Base-by-base conservation (phyloP, 352 stramenopile species). In the Phytophthora crassamura region DNA sequence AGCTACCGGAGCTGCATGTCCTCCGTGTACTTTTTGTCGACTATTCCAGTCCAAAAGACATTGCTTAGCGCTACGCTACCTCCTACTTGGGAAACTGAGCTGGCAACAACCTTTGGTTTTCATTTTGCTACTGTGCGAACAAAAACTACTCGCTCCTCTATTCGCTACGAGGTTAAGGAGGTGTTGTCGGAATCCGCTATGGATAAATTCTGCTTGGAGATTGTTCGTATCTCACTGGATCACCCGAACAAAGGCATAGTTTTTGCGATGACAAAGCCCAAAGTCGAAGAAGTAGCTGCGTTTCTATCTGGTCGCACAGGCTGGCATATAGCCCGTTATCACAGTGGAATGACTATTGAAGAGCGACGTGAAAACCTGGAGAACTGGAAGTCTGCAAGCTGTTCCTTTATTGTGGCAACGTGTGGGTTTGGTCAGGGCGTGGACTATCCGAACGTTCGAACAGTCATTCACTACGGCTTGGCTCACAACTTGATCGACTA, bases 401-500 rank as follows among this genome's bases (percentile, higher is more conserved):
- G 46, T 32, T 7, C 10, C 28, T 28, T 5, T 22, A 42, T 53
- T 18, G 46, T 41, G 25, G 46, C 46, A 39, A 53, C 32, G 16
- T 30, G 38, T 41, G 51, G 51, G 2, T 39, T 59, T 1, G 51
- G 51, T 2, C 38, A 59, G 8, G 51, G 51, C 6, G 51, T 59
- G 1, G 38, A 59, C 16, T 41, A 59, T 16, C 38, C 36, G 5
- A 12, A 18, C 12, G 25, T 59, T 5, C 36, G 50, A 25, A 32
- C 11, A 6, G 50, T 59, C 4, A 15, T 49, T 25, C 51, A 59
- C 16, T 59, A 49, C 39, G 51, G 38, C 7, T 34, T 47, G 16
- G 25, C 51, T 18, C 38, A 48, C 9, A 59, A 28, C 30, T 30
- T 59, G 22, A 49, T 48, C 3, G 38, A 59, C 32, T 59, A 41